phyloP scores from a whole-genome alignment of 2,329 filamentous ascomycete genomes.

The Ophiocordyceps camponoti-saundersi region DNA sequence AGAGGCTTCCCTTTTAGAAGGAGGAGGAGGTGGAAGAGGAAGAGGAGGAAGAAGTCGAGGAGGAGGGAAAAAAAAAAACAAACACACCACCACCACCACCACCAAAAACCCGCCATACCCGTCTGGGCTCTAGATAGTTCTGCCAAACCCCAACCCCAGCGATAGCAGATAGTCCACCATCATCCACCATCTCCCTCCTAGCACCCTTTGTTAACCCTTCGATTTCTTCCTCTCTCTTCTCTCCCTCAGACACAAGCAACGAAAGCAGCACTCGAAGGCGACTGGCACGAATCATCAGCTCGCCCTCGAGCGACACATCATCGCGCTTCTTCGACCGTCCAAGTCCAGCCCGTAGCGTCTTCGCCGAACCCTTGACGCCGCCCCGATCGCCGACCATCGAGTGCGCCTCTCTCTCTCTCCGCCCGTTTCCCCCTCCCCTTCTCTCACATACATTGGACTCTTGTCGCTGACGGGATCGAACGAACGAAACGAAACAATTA shows the following conservation, averaged over 20 bases:
- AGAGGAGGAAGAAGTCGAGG: background rate
- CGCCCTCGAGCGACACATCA: background rate
- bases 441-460: too few species aligned
- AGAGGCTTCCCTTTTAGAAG: too few species aligned
- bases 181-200: too few species aligned
- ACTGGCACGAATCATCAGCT: slow-evolving; percentile 1
- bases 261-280: background rate
- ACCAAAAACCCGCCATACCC: background rate
- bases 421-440: background rate
- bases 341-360: slow-evolving; percentile 1
- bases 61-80: background rate
- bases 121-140: background rate
- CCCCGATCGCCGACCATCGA: slow-evolving; percentile 10
- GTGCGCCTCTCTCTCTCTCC: background rate
- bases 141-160: too few species aligned
- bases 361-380: slow-evolving; percentile 9
- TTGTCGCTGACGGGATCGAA: slow-evolving; percentile 12
- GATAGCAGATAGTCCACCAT: too few species aligned
- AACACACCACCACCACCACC: background rate
- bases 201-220: background rate
- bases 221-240: background rate
- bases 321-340: background rate
- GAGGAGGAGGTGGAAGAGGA: too few species aligned
- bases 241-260: background rate
- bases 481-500: too few species aligned